These are phyloP conservation scores for Fistulifera solaris DNA, from an alignment of 108 stramenopile species.

Conservation along the genomic window DNA sequence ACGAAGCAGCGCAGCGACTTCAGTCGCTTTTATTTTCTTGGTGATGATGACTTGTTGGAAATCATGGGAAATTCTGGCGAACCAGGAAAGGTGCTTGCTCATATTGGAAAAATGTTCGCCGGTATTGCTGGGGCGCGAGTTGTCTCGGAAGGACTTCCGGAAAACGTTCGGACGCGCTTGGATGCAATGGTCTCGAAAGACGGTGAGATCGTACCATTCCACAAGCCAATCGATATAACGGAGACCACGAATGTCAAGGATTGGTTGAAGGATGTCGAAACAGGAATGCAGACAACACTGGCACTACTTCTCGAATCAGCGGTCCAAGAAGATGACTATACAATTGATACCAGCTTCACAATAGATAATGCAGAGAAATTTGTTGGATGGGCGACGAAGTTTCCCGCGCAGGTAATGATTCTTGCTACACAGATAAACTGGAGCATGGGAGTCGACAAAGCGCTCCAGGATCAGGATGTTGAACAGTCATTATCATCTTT, in stretches of 20 bases:
- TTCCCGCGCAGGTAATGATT: slow-evolving; percentile 94
- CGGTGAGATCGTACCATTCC: slow-evolving; percentile 87
- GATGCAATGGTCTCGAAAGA: slow-evolving; percentile 93
- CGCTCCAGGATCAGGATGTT: slow-evolving; percentile 47
- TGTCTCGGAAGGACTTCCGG: slow-evolving; percentile 37
- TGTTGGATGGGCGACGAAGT: slow-evolving; percentile 78
- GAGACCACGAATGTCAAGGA: slow-evolving; percentile 77
- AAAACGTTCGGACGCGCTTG: slow-evolving; percentile 50
- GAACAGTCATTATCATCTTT: slow-evolving; percentile 28
- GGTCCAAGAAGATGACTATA: slow-evolving; percentile 50
- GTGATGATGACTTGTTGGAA: slow-evolving; percentile 98
- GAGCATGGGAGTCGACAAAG: slow-evolving; percentile 82
- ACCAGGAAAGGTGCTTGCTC: slow-evolving; percentile 87
- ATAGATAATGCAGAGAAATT: slow-evolving; percentile 35
- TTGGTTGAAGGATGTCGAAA: slow-evolving; percentile 88
- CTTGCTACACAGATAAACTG: slow-evolving; percentile 88
- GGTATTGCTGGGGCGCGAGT: slow-evolving; percentile 55
- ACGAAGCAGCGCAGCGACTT: slow-evolving; percentile 93
- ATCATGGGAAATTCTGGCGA: slow-evolving; percentile 93
- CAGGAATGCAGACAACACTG: slow-evolving; percentile 85
- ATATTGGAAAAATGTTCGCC: slow-evolving; percentile 98
- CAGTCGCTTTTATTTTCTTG: slow-evolving; percentile 97
- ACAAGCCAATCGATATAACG: slow-evolving; percentile 57
- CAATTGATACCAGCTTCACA: slow-evolving; percentile 9
- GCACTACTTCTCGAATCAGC: slow-evolving; percentile 77